Evolutionary conservation across 2,329 filamentous ascomycete genomes (phyloP).

Genomic region (Claviceps pazoutovae): DNA sequence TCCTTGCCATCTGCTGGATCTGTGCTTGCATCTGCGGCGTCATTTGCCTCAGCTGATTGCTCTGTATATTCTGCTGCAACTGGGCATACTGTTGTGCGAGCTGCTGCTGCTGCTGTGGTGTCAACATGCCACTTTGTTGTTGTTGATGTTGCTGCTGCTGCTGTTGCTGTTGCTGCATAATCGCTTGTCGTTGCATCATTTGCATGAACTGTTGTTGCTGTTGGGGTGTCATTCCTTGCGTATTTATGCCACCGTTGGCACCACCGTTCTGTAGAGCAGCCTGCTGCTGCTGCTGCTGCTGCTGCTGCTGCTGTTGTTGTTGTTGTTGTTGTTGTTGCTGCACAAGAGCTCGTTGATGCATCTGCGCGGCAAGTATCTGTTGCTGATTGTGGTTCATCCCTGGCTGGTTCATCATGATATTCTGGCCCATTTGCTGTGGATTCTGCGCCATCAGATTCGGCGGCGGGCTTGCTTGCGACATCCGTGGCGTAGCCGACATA

Average conservation of each 20-base stretch:
- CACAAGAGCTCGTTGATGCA: constrained; percentile 33
- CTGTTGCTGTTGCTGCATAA: constrained; percentile 9
- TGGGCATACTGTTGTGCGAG: constrained; percentile 30
- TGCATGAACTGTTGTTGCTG: constrained; percentile 25
- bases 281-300: constrained; percentile 26
- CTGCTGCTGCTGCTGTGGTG: constrained; percentile 26
- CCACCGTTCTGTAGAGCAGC: constrained; percentile 25
- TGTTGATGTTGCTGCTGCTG: constrained; percentile 16
- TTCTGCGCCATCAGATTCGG: constrained; percentile 44
- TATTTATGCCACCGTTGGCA: constrained; percentile 22
- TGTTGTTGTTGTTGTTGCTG: constrained; percentile 27
- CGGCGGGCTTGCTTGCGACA: constrained; percentile 48
- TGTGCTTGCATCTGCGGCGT: constrained; percentile 25
- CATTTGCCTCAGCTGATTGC: constrained; percentile 20
- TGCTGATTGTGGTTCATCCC: constrained; percentile 25
- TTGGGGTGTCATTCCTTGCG: constrained; percentile 21
- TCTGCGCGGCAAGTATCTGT: constrained; percentile 28
- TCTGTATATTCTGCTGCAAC: constrained; percentile 27
- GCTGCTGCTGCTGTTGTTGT: constrained; percentile 22
- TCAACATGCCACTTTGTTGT: constrained; percentile 26
- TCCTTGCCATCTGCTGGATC: constrained; percentile 24
- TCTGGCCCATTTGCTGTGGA: constrained; percentile 39
- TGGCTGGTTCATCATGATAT: constrained; percentile 39
- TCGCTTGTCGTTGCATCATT: constrained; percentile 23
- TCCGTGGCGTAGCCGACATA: constrained; percentile 44